Evolutionary conservation across 176 grass and related monocot genomes (phyloP).

Genomic region (Triticum turgidum): DNA sequence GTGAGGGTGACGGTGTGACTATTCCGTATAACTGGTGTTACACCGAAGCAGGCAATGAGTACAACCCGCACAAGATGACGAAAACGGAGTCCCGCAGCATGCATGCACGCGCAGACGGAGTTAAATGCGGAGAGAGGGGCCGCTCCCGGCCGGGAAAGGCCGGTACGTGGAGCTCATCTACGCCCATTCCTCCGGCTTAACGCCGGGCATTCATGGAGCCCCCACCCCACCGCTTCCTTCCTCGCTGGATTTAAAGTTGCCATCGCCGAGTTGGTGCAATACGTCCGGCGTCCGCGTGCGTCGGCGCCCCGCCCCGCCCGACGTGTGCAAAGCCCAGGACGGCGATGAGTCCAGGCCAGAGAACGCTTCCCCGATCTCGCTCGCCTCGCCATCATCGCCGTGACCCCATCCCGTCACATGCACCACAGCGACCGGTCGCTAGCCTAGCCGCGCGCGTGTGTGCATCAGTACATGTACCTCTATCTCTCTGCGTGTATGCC

Average conservation of each 20-base stretch:
- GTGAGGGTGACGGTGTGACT: neutral
- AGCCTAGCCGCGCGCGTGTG: too few species aligned
- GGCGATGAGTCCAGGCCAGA: neutral
- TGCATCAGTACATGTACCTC: neutral
- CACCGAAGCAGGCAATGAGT: neutral
- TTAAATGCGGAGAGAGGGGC: conserved; percentile 1
- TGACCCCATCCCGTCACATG: neutral
- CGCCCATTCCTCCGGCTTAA: conserved; percentile 9
- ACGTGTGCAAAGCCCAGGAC: neutral
- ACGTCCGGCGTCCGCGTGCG: neutral
- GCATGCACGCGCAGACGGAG: neutral
- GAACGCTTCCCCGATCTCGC: neutral
- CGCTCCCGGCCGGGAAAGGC: too few species aligned
- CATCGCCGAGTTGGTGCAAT: neutral
- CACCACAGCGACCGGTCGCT: neutral
- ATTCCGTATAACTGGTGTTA: neutral
- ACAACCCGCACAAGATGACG: neutral
- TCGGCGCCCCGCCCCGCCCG: too few species aligned
- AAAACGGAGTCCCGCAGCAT: conserved; percentile 2
- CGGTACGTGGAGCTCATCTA: neutral
- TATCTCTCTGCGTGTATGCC: too few species aligned
- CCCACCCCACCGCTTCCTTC: neutral
- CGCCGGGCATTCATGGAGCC: neutral
- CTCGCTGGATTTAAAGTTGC: neutral
- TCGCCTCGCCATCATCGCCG: neutral